Conservation (phyloP, 805 yeast genomes). For the Blastobotrys muscicola region DNA sequence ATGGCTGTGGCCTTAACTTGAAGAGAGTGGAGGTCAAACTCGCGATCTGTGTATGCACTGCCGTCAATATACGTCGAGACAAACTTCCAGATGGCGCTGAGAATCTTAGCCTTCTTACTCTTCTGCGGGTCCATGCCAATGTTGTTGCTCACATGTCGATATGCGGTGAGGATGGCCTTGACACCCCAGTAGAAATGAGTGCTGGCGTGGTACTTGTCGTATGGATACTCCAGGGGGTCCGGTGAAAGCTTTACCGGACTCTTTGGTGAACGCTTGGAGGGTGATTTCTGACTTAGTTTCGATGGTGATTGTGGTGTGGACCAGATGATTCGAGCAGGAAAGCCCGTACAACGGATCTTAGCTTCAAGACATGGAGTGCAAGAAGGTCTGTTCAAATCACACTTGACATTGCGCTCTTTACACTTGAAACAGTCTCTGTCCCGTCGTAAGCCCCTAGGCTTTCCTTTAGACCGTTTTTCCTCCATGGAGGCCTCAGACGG, state of each 20-base stretch:
- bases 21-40: conserved; percentile 7
- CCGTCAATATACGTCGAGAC: conserved; percentile 9
- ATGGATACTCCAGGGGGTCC: no score
- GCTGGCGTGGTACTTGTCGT: no score
- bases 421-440: conserved; percentile 17
- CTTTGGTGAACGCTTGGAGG: no score
- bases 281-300: no score
- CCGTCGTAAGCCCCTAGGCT: conserved; percentile 14
- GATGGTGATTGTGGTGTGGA: background rate
- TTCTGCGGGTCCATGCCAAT: background rate
- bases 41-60: background rate
- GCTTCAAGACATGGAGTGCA: conserved; percentile 32
- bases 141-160: conserved; percentile 9
- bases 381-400: conserved; percentile 19
- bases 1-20: conserved; percentile 11
- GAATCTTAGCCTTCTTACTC: conserved; percentile 7
- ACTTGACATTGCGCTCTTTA: conserved; percentile 18
- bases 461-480: conserved; percentile 7
- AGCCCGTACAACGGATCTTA: conserved; percentile 13
- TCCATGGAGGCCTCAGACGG: background rate
- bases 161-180: conserved; percentile 14
- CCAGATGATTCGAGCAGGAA: conserved; percentile 15
- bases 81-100: conserved; percentile 14
- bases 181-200: conserved; percentile 13
- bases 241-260: no score